A percentile compares a stretch with the other conserved stretches of the same genome.
Evolutionary conservation across 177 flowering plant genomes (phyloP).

Genomic region (Tripterygium wilfordii): DNA sequence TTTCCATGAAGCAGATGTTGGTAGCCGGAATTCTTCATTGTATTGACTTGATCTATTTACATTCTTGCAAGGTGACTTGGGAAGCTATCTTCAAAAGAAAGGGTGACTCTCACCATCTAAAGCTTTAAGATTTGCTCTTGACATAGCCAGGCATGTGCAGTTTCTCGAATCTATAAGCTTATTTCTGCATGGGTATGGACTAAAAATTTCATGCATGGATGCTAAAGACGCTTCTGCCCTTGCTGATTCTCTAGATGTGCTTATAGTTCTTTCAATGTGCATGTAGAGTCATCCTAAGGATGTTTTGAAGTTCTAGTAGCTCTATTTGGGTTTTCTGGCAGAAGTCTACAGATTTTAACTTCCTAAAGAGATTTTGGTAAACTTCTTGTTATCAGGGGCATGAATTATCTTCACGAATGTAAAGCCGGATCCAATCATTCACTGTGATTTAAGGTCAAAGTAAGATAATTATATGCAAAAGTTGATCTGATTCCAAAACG

Average conservation of each 20-base stretch:
- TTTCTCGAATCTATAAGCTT: too few relatives aligned
- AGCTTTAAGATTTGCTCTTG: conserved; percentile 84
- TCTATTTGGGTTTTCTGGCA: too few relatives aligned
- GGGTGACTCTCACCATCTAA: conserved; percentile 83
- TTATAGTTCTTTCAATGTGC: too few relatives aligned
- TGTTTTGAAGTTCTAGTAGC: too few relatives aligned
- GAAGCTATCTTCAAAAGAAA: conserved; percentile 79
- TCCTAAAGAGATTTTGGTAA: not conserved
- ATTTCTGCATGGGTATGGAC: too few relatives aligned
- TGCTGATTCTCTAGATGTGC: not conserved
- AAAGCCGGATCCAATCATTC: conserved; percentile 94
- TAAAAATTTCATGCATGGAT: too few relatives aligned
- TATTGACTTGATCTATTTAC: conserved; percentile 4
- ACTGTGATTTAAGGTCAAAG: conserved; percentile 96
- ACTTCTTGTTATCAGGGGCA: conserved; percentile 62
- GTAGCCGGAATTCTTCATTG: not conserved
- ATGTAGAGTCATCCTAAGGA: too few relatives aligned
- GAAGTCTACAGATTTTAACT: not conserved
- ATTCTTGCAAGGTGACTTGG: conserved; percentile 74
- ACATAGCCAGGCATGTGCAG: conserved; percentile 75
- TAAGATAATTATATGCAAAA: conserved; percentile 61
- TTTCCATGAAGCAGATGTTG: too few relatives aligned
- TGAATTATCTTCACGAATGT: conserved; percentile 99
- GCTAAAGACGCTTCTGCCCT: too few relatives aligned
- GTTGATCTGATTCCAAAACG: conserved; percentile 14